These are phyloP conservation scores for Lepiota subincarnata DNA, from an alignment of 768 basidiomycete genomes.

Conservation along the genomic window DNA sequence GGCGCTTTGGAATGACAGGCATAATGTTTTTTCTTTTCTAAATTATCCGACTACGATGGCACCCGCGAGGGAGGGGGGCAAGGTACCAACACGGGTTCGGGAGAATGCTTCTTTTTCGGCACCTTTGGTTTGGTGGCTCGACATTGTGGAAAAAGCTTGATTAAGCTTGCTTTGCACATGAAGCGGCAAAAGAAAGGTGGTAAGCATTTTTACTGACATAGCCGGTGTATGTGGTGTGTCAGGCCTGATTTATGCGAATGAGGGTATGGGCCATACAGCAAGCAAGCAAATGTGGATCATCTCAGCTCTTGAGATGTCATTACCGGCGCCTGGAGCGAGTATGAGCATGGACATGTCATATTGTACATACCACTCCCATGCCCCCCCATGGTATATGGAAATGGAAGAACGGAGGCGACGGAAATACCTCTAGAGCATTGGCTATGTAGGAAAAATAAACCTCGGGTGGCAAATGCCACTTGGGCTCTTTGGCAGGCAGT, in stretches of 20 bases:
- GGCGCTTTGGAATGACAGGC: too few species aligned
- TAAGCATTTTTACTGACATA: not conserved
- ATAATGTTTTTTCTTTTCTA: not conserved
- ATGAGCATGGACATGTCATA: not conserved
- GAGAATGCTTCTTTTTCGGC: not conserved
- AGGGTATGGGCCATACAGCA: not conserved
- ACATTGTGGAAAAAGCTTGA: not conserved
- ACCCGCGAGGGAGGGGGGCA: conserved; percentile 3
- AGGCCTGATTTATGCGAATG: not conserved
- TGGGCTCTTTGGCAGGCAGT: conserved; percentile 2
- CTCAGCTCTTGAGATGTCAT: not conserved
- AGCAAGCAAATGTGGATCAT: conserved; percentile 5
- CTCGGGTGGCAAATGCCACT: conserved; percentile 7
- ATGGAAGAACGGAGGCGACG: conserved; percentile 6
- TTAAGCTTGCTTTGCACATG: not conserved
- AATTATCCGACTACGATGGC: not conserved
- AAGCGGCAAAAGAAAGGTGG: not conserved
- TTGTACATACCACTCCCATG: not conserved
- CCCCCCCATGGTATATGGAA: conserved; percentile 2
- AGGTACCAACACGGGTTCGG: not conserved
- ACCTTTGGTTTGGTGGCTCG: not conserved
- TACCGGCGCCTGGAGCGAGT: not conserved
- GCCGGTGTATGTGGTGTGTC: not conserved
- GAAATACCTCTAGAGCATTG: not conserved
- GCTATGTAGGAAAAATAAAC: not conserved